A percentile compares a stretch with the other conserved stretches of the same genome.
These are phyloP conservation scores for Diutina mesorugosa DNA, from an alignment of 1,139 yeast genomes.

Conservation along the genomic window DNA sequence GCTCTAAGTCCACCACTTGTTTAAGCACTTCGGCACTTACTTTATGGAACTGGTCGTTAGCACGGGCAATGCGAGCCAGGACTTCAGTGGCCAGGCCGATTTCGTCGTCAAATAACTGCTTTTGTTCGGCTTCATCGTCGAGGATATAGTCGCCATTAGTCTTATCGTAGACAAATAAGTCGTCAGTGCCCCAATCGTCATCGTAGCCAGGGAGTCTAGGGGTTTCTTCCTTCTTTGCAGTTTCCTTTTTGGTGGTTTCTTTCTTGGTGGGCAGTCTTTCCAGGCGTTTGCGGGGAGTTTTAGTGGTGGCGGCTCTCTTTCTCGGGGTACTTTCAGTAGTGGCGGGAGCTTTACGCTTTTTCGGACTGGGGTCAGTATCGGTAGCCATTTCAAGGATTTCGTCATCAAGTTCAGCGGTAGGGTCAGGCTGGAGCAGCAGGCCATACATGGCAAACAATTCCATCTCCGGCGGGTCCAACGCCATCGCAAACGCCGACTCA, in stretches of 20 bases:
- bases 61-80: background rate
- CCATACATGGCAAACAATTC: slow-evolving; percentile 29
- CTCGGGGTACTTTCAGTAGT: too few species aligned
- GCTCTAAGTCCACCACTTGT: background rate
- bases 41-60: background rate
- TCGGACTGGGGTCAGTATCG: background rate
- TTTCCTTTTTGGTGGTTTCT: background rate
- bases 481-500: slow-evolving; percentile 26
- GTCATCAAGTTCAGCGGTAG: slow-evolving; percentile 8
- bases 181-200: background rate
- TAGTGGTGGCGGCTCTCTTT: background rate
- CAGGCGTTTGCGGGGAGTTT: background rate
- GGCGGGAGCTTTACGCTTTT: too few species aligned
- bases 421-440: slow-evolving; percentile 17
- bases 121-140: background rate
- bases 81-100: background rate
- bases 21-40: background rate
- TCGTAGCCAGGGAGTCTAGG: background rate
- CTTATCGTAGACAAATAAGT: background rate
- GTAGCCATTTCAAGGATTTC: slow-evolving; percentile 2
- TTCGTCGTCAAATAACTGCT: background rate
- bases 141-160: background rate
- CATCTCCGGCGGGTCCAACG: slow-evolving; percentile 32
- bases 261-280: background rate
- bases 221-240: background rate